Base-by-base conservation (phyloP, 331 rosid species). In the Spiraea crenata region DNA sequence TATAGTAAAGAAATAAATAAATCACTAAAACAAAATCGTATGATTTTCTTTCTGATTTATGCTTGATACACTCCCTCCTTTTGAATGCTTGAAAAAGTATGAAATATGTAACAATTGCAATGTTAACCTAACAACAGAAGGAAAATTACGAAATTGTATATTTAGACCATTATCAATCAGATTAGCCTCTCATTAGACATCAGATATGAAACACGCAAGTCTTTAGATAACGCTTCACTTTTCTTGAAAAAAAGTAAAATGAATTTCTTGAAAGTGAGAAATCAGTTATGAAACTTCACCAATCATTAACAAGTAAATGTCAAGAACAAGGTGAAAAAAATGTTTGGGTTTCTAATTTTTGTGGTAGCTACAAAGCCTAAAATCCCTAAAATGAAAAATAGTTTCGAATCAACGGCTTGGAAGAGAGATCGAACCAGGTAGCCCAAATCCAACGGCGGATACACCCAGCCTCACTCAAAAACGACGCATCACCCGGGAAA, bases 401-500 rank as follows among this genome's bases (percentile, higher is more conserved):
- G 45, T 31, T 15, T 56, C 12, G 39, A 44, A 57, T 57, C 57
- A 34, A 70, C 74, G 74, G 66, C 74, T 34, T 35, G 13, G 17
- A 31, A 7, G 57, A 20, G 37, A 57, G 74, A 70, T 57, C 66
- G 57, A 35, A 1, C 14, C 25, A 9, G 61, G 11, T 2, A 61
- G 45, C 9, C 37, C 34, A 61, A 39, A 61, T n/a, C 48, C 4
- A 9, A 61, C n/a, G 66, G 66, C n/a, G 13, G 16, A 0, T 2
- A 5, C 20, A 34, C 34, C 8, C 48, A 61, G 8, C 47, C 46
- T 35, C 6, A 38, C 57, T 57, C 74, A 70, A 45, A 70, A 70
- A 70, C 57, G 38, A 70, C 74, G 56, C 46, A 70, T 57, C 65
- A 57, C 65, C 74, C 74, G 74, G 74, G 74, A 70, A 70, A 57